Conservation (phyloP, 768 basidiomycete species). For the Tulasnella sp. region DNA sequence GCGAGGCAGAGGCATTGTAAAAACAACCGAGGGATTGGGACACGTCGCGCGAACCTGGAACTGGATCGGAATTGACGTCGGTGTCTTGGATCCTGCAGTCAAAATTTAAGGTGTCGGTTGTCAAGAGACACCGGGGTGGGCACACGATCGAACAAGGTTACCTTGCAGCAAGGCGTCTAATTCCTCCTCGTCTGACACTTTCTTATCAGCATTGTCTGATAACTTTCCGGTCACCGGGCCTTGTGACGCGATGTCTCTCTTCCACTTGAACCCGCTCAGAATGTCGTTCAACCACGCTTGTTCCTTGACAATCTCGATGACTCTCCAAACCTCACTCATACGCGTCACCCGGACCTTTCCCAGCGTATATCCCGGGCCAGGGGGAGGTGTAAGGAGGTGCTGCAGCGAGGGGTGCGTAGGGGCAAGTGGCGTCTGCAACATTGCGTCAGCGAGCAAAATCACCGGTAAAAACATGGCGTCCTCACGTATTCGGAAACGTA, state of each 20-base stretch:
- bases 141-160: constrained; percentile 24
- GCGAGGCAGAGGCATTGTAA: constrained; percentile 46
- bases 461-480: too few relatives aligned
- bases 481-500: too few relatives aligned
- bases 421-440: constrained; percentile 52
- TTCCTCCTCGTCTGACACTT: constrained; percentile 25
- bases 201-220: background rate
- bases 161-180: constrained; percentile 55
- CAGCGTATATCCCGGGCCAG: constrained; percentile 64
- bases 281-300: constrained; percentile 77
- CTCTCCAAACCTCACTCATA: constrained; percentile 60
- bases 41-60: constrained; percentile 23
- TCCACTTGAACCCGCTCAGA: constrained; percentile 50
- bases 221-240: background rate
- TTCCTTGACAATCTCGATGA: constrained; percentile 68
- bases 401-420: constrained; percentile 56
- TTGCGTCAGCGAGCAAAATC: too few relatives aligned
- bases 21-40: constrained; percentile 28
- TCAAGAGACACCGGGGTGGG: background rate
- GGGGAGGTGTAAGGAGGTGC: constrained; percentile 51
- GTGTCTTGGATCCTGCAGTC: constrained; percentile 37
- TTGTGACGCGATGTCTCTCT: constrained; percentile 8
- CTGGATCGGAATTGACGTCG: constrained; percentile 60
- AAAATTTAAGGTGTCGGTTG: background rate
- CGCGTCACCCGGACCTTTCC: constrained; percentile 59